Conservation (phyloP, 2,329 filamentous ascomycete species). For the Paecilomyces sp. region DNA sequence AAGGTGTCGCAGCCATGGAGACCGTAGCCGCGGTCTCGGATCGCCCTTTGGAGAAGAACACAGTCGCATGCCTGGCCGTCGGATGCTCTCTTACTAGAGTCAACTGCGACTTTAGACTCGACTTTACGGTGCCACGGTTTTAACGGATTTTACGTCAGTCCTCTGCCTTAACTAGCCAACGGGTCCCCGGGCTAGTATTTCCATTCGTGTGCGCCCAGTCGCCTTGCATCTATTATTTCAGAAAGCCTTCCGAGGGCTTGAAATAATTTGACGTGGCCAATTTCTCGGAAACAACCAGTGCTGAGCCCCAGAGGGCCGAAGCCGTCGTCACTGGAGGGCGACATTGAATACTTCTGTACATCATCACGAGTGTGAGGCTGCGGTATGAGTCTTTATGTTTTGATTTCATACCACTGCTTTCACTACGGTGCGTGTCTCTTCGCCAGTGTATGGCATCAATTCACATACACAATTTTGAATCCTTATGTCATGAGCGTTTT, state of each 20-base stretch:
- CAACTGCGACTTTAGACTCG: neutral
- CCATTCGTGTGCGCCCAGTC: constrained; percentile 1
- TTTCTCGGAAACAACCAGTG: neutral
- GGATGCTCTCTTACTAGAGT: constrained; percentile 36
- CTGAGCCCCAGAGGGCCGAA: neutral
- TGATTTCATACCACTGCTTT: neutral
- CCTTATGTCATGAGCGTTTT: neutral
- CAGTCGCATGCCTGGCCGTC: constrained; percentile 30
- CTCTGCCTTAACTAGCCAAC: neutral
- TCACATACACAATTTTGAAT: neutral
- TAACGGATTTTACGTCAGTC: constrained; percentile 10
- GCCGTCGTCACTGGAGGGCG: neutral
- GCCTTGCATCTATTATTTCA: constrained; percentile 3
- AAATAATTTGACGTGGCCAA: constrained; percentile 4
- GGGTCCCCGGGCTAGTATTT: constrained; percentile 9
- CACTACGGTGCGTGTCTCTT: neutral
- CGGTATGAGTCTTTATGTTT: neutral
- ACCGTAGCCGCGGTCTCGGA: constrained; percentile 24
- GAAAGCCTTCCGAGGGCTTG: constrained; percentile 1
- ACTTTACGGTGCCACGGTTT: constrained; percentile 7
- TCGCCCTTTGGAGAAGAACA: constrained; percentile 30
- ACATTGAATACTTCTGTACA: neutral
- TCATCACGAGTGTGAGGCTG: neutral
- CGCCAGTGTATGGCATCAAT: neutral
- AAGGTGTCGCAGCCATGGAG: constrained; percentile 29